Evolutionary conservation across 1,284 basidiomycete species (phyloP), one percentile per base, ranked within the genome.

Genomic region (Afroboletus lepidellus): DNA sequence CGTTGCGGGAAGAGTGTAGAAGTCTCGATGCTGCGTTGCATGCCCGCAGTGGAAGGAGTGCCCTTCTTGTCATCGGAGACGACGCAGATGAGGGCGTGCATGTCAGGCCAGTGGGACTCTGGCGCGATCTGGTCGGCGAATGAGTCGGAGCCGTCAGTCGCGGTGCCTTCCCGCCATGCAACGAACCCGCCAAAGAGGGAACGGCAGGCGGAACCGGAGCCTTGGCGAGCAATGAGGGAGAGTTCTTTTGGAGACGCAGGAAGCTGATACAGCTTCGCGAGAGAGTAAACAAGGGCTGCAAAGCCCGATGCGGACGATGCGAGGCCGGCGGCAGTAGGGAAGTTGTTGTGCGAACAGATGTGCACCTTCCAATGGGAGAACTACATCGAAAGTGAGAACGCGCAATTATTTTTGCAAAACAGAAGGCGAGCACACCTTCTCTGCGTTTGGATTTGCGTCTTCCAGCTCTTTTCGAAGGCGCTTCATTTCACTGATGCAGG

Each of bases 171-270:
- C 60, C 97, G 81, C 96, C 97, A 99, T 5, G 94, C 94, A 59
- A 99, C 97, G 74, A 90, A 99, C 11, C 96, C 96, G 50, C 96
- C 96, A 63, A 95, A 94, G 66, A 99, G 87, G 46, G 94, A 98
- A 37, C 96, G 90, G 72, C 96, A 99, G 16, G 96, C 96, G 21
- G 96, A 98, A 32, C 96, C 97, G 9, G 93, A 96, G 13, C 96
- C 96, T 74, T 97, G 97, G 24, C 97, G 92, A 1, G 96, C 92
- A 66, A 99, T 95, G 60, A 92, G 78, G 46, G 94, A 98, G 53
- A 99, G 89, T 54, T 85, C 76, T 30, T 75, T 89, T 38, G 76
- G 83, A 45, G 75, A 21, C 72, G 78, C 38, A 84, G 87, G 52
- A 94, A 99, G 88, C 24, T 78, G 66, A 77, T 96, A 99, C 54